phyloP scores from a whole-genome alignment of 257 asterid genomes.

The Jaltomata sinuosa region DNA sequence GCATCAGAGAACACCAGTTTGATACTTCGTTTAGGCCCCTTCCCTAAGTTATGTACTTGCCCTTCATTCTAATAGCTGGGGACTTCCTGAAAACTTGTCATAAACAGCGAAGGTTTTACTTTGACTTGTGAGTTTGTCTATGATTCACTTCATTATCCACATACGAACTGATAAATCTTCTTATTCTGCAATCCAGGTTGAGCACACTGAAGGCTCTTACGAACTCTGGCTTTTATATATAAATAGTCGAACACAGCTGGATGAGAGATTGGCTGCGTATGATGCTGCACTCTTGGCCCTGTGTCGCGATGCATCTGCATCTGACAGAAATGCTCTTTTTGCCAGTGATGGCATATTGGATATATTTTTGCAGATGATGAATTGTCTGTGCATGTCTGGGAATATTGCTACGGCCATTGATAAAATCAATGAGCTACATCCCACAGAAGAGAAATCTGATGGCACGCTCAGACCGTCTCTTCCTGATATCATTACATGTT shows the following conservation, averaged over 20 bases:
- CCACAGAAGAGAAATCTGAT: slow-evolving; percentile 13
- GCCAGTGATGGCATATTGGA: slow-evolving; percentile 33
- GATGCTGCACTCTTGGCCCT: slow-evolving; percentile 31
- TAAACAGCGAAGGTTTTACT: background rate
- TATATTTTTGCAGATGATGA: slow-evolving; percentile 36
- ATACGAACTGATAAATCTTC: background rate
- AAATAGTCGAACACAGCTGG: slow-evolving; percentile 29
- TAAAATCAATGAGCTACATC: slow-evolving; percentile 23
- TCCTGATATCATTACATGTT: slow-evolving; percentile 16
- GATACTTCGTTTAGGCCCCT: background rate
- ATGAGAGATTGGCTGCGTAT: slow-evolving; percentile 33
- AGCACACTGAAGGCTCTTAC: slow-evolving; percentile 18
- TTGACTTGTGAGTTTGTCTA: background rate
- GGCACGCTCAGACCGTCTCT: slow-evolving; percentile 6
- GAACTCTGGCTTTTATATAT: slow-evolving; percentile 44
- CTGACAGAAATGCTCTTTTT: slow-evolving; percentile 7
- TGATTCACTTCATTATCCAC: background rate
- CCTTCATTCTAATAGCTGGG: background rate
- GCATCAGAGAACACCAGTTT: background rate
- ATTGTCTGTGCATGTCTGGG: slow-evolving; percentile 36
- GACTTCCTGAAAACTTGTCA: background rate
- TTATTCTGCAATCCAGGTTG: slow-evolving; percentile 20
- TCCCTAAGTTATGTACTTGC: background rate
- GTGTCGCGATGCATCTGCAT: slow-evolving; percentile 10
- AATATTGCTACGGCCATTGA: slow-evolving; percentile 25